Conservation (phyloP, 495 filamentous ascomycete genomes). For the Aspergillus taichungensis region DNA sequence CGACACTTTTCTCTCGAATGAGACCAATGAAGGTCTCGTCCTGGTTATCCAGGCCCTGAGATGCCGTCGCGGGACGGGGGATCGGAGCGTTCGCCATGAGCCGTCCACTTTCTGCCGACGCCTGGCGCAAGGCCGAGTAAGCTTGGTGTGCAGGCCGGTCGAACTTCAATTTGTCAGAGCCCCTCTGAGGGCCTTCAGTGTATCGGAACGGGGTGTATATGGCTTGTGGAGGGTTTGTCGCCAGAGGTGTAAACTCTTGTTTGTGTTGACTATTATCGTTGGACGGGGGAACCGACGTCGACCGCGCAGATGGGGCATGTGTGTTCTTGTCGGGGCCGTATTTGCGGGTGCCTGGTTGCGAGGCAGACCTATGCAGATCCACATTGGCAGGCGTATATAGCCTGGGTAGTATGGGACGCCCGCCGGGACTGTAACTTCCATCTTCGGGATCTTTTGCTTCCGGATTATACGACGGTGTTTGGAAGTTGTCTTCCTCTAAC, state of each 20-base stretch:
- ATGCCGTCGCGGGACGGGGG: constrained; percentile 7
- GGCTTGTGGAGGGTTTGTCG: constrained; percentile 33
- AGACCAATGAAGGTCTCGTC: constrained; percentile 40
- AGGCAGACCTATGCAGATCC: constrained; percentile 11
- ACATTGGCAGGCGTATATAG: constrained; percentile 10
- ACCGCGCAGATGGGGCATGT: constrained; percentile 5
- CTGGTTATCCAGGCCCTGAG: constrained; percentile 15
- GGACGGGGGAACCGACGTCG: constrained; percentile 19
- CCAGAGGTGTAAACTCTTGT: constrained; percentile 22
- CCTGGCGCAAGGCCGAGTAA: constrained; percentile 38
- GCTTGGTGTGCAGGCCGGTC: constrained; percentile 37
- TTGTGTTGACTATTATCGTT: constrained; percentile 13
- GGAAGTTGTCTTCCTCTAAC: constrained; percentile 11
- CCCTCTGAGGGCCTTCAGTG: constrained; percentile 38
- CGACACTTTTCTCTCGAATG: constrained; percentile 37
- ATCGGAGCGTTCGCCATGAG: constrained; percentile 30
- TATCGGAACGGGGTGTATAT: constrained; percentile 42
- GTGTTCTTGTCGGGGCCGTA: constrained; percentile 2
- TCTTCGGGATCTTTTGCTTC: constrained; percentile 17
- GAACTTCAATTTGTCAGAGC: constrained; percentile 32
- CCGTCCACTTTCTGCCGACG: constrained; percentile 34
- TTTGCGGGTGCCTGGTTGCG: constrained; percentile 12
- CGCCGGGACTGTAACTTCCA: constrained; percentile 39
- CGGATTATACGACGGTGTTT: constrained; percentile 2
- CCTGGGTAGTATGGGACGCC: constrained; percentile 32